A percentile compares a stretch with the other conserved stretches of the same genome.
Evolutionary conservation across 305 asterid genomes (phyloP).

Genomic region (Withania somnifera): DNA sequence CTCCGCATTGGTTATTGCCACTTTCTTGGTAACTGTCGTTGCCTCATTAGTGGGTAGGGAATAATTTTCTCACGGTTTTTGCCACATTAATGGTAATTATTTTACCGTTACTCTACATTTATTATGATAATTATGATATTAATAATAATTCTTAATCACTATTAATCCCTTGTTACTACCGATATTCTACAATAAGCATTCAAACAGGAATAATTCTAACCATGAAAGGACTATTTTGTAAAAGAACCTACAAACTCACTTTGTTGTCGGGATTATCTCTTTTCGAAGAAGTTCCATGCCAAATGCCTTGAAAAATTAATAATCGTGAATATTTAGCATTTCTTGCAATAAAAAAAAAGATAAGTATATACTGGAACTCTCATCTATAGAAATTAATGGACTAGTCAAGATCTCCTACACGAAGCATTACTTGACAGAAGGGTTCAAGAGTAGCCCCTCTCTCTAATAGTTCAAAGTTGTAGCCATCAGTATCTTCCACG

Average conservation of each 20-base stretch:
- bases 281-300: constrained; percentile 45
- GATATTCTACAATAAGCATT: no score
- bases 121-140: no score
- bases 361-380: not conserved
- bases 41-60: no score
- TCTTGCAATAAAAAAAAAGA: not conserved
- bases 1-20: no score
- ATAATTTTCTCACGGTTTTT: no score
- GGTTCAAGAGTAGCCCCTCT: constrained; percentile 25
- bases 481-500: constrained; percentile 43
- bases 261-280: constrained; percentile 27
- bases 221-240: not conserved
- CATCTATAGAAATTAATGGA: constrained; percentile 28
- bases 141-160: no score
- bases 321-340: not conserved
- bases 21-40: no score
- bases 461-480: constrained; percentile 34
- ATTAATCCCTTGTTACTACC: no score
- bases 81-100: no score
- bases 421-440: constrained; percentile 37
- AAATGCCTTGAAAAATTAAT: constrained; percentile 24
- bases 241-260: constrained; percentile 21
- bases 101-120: no score
- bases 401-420: constrained; percentile 45
- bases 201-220: not conserved